Percentiles rank a stretch among this genome's conserved stretches.
phyloP scores from a whole-genome alignment of 1,284 basidiomycete genomes.

The Fomitopsis betulina region DNA sequence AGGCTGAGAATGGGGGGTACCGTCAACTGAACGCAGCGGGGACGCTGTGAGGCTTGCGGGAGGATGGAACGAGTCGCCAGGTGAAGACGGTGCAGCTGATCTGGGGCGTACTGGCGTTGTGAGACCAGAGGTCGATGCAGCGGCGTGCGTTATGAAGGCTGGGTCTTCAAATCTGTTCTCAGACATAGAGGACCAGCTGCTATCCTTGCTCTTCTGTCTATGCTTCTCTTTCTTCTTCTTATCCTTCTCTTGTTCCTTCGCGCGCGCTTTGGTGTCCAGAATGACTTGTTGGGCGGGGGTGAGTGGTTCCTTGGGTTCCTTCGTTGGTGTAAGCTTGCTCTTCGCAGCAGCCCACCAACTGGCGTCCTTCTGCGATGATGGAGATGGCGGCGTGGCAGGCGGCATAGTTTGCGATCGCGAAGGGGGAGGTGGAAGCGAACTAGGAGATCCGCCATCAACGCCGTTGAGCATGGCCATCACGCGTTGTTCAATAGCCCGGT shows the following conservation, averaged over 20 bases:
- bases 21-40: constrained; percentile 44
- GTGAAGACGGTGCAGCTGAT: constrained; percentile 48
- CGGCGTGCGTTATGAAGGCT: constrained; percentile 48
- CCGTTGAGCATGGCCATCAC: constrained; percentile 66
- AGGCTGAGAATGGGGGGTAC: constrained; percentile 59
- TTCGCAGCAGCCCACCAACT: constrained; percentile 70
- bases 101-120: constrained; percentile 35
- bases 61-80: constrained; percentile 53
- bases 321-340: constrained; percentile 71
- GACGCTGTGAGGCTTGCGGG: constrained; percentile 58
- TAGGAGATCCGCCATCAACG: constrained; percentile 24
- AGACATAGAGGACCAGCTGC: constrained; percentile 45
- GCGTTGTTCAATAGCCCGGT: constrained; percentile 63
- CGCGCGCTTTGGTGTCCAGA: constrained; percentile 61
- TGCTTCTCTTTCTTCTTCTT: constrained; percentile 39
- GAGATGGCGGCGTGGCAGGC: constrained; percentile 47
- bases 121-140: constrained; percentile 24
- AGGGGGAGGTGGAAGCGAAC: constrained; percentile 42
- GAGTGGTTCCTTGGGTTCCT: constrained; percentile 67
- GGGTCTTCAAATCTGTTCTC: constrained; percentile 52
- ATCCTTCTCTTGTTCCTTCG: constrained; percentile 49
- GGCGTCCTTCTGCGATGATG: constrained; percentile 56
- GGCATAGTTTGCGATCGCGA: constrained; percentile 47
- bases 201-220: constrained; percentile 29
- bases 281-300: constrained; percentile 80